Base-by-base conservation (phyloP, 2,329 filamentous ascomycete species). In the Pseudocercospora eumusae region DNA sequence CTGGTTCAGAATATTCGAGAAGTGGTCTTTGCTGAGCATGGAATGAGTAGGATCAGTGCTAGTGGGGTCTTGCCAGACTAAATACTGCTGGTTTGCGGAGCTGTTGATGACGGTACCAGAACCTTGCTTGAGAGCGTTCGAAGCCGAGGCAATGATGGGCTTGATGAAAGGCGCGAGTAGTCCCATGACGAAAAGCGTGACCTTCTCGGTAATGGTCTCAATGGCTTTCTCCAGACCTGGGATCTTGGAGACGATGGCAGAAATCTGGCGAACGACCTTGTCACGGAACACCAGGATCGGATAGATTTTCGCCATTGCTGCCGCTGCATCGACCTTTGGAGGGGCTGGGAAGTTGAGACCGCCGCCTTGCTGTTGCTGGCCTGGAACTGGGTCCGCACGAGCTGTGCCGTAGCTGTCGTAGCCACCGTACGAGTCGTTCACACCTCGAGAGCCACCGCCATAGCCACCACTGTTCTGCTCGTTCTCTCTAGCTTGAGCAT, bases 211-310 rank as follows among this genome's bases (percentile, higher is more conserved):
- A 70, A 99, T 96, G 70, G 92, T 93, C 66, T 98, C 93, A 21
- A 98, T 86, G n/a, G 97, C 81, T 64, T 88, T 80, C 77, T 96
- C 92, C 3, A 99, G 82, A 0, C 93, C 93, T 0, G 95, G 95
- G 42, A 99, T 89, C 80, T 96, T 97, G 70, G 92, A 87, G 68
- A 98, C 92, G 57, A 92, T 89, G 42, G 86, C 85, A 72, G 87
- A 92, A 75, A 99, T 92, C 44, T 88, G 85, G 69, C 91, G 91
- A 56, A 97, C 93, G 59, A 99, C 92, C 72, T 89, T 95, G 80
- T 99, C 95, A 63, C 93, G 86, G 81, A 98, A 99, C 63, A 91
- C 85, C 0, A 99, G 84, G 63, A 99, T 96, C 0, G 95, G 95
- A 72, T 98, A 98, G 67, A 99, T 97, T 77, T 96, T 79, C 0